Base-by-base conservation (phyloP, 1,284 basidiomycete species). In the Marasmius sp. region DNA sequence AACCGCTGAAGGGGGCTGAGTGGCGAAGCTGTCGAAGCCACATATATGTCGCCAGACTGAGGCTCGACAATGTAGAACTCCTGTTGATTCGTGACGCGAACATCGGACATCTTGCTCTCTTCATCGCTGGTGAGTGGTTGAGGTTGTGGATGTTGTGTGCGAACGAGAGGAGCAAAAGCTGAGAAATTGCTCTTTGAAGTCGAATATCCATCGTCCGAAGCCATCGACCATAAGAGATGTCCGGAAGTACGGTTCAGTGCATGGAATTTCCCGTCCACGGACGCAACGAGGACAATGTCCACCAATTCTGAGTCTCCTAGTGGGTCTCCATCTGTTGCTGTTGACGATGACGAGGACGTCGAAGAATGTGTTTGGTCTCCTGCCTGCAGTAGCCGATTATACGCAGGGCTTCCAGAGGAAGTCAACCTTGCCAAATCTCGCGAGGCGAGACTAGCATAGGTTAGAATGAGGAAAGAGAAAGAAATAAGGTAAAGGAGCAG, bases 61-160 rank as follows among this genome's bases (percentile, higher is more conserved):
- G 94, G 95, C 71, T 97, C 95, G 58, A 97, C 92, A 61, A 96
- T 87, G 76, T 95, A 97, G 55, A 91, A 82, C 70, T 95, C 94
- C 61, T 86, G 81, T 77, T 64, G 87, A 85, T 58, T 86, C 85
- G 64, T 75, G 77, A 6, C 82, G 67, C 22, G n/a, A 53, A 47
- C 36, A 53, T 34, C 47, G 0, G 48, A 11, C 18, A 50, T 36
- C 22, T 59, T 56, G 52, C 33, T 56, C 7, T 20, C 56, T 64
- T 88, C 85, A 9, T 80, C 79, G 71, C 88, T 84, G 54, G 78
- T 72, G 49, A 84, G 75, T 9, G 81, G 71, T 67, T 91, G 89
- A 48, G 81, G 76, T 37, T 12, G 52, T 8, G 52, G 34, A 38
- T 54, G 52, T 38, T 54, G 27, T 16, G 52, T 91, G 67, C 88